Conservation (phyloP, 306 rosid species). For the Quercus cerris region DNA sequence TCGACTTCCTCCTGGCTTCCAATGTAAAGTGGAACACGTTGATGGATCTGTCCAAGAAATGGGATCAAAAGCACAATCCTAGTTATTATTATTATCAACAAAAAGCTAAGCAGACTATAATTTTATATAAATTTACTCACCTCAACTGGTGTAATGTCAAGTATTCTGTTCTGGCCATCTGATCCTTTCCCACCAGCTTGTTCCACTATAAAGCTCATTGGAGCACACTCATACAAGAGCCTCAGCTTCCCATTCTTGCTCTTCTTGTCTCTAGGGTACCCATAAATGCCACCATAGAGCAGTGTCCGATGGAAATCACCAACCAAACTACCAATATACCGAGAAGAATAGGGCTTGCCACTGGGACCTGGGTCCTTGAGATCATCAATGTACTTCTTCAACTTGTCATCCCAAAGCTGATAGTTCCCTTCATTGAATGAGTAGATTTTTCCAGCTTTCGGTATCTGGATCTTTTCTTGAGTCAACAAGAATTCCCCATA, state of each 20-base stretch:
- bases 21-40: conserved; percentile 87
- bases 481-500: conserved; percentile 91
- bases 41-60: conserved; percentile 69
- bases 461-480: conserved; percentile 75
- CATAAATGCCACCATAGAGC: conserved; percentile 92
- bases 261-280: conserved; percentile 91
- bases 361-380: conserved; percentile 94
- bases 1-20: conserved; percentile 92
- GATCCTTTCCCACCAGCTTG: conserved; percentile 99
- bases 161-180: conserved; percentile 80
- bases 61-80: not conserved
- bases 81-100: not conserved
- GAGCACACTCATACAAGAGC: conserved; percentile 94
- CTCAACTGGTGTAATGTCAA: conserved; percentile 80
- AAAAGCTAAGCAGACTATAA: not conserved
- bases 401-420: conserved; percentile 84
- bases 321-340: conserved; percentile 93
- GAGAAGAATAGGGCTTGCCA: conserved; percentile 89
- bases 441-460: conserved; percentile 84
- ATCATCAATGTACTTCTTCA: conserved; percentile 87
- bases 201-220: conserved; percentile 96
- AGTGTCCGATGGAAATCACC: conserved; percentile 93
- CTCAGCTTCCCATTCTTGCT: conserved; percentile 98
- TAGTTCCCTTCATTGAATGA: conserved; percentile 98
- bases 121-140: conserved; percentile 33